phyloP scores from a whole-genome alignment of 352 stramenopile species.

The Phytopythium delawarense region DNA sequence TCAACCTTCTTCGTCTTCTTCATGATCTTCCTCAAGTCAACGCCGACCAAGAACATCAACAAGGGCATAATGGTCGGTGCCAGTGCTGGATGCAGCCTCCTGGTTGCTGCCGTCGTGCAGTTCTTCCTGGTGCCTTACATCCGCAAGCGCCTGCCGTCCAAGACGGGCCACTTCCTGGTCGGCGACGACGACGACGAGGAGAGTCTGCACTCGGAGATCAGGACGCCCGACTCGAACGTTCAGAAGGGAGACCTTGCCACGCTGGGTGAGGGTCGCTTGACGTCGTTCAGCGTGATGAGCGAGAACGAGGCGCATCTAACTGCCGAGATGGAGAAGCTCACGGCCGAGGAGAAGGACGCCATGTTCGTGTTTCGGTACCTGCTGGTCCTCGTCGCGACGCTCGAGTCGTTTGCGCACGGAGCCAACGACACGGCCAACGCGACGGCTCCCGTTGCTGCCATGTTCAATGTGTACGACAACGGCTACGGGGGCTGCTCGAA shows the following conservation, averaged over 20 bases:
- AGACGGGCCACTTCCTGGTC: slow-evolving; percentile 11
- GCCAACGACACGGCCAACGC: slow-evolving; percentile 80
- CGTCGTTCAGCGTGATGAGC: too few species aligned
- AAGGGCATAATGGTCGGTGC: slow-evolving; percentile 4
- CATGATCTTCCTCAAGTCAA: slow-evolving; percentile 25
- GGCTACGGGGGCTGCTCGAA: slow-evolving; percentile 14
- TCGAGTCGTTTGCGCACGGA: slow-evolving; percentile 74
- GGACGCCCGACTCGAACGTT: too few species aligned
- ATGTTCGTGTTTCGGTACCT: slow-evolving; percentile 49
- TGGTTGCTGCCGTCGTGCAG: neutral
- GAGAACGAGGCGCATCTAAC: too few species aligned
- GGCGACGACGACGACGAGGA: slow-evolving; percentile 1
- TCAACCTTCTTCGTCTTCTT: slow-evolving; percentile 26
- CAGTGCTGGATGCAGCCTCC: slow-evolving; percentile 1
- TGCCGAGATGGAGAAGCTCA: slow-evolving; percentile 10
- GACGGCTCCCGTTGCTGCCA: slow-evolving; percentile 55
- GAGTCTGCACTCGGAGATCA: neutral
- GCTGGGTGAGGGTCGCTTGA: too few species aligned
- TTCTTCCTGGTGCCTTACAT: slow-evolving; percentile 22
- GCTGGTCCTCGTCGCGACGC: slow-evolving; percentile 62
- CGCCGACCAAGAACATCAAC: neutral
- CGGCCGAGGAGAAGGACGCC: slow-evolving; percentile 28
- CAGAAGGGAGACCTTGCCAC: too few species aligned
- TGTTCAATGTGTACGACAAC: slow-evolving; percentile 48
- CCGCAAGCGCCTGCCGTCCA: slow-evolving; percentile 14